phyloP scores from a whole-genome alignment of 768 basidiomycete genomes.

The Phlebiopsis flavidoalba region DNA sequence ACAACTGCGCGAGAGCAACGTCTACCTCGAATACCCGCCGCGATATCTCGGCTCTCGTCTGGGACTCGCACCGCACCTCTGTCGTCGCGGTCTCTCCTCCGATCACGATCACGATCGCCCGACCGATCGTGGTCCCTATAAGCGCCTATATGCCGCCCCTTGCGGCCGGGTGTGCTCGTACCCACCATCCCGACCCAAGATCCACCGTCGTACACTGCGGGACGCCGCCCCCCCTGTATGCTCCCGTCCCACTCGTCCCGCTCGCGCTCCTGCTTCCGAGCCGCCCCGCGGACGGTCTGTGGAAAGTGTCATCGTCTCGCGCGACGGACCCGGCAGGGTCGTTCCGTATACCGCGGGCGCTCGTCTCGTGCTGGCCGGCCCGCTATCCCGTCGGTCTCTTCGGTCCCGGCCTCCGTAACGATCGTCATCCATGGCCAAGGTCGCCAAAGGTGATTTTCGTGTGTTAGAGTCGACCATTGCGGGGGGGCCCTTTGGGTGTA shows the following conservation, averaged over 20 bases:
- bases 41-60: slow-evolving; percentile 26
- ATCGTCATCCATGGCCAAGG: slow-evolving; percentile 6
- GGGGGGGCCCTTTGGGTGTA: neutral
- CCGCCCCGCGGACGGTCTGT: slow-evolving; percentile 19
- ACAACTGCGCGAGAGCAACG: neutral
- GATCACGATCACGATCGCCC: slow-evolving; percentile 8
- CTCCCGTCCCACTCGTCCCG: slow-evolving; percentile 20
- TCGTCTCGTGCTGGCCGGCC: neutral
- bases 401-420: slow-evolving; percentile 8
- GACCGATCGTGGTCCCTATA: neutral
- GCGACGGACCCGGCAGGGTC: slow-evolving; percentile 18
- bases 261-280: slow-evolving; percentile 13
- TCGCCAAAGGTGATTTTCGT: slow-evolving; percentile 19
- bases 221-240: slow-evolving; percentile 5
- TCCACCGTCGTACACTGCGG: neutral
- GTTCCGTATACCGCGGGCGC: slow-evolving; percentile 1
- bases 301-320: slow-evolving; percentile 24
- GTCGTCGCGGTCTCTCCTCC: slow-evolving; percentile 9
- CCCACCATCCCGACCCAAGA: neutral
- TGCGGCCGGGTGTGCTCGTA: slow-evolving; percentile 9
- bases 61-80: slow-evolving; percentile 13
- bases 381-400: slow-evolving; percentile 4
- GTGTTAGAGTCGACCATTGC: slow-evolving; percentile 5
- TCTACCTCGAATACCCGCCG: slow-evolving; percentile 23
- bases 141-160: no score